Evolutionary conservation across 2,329 filamentous ascomycete species (phyloP).

Genomic region (Pezicula neosporulosa): DNA sequence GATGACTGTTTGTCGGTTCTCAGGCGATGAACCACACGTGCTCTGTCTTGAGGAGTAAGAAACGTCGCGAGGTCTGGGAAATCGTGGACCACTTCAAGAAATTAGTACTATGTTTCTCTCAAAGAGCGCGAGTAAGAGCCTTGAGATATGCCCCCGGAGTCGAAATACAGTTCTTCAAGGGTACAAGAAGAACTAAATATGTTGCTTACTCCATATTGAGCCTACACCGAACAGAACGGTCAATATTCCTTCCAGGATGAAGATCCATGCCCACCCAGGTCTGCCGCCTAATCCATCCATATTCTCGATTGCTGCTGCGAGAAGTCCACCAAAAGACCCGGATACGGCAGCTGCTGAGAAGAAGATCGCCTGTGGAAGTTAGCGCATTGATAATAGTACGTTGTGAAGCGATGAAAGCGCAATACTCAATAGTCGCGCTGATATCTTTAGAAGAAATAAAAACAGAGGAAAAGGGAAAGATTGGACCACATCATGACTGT

Average conservation of each 20-base stretch:
- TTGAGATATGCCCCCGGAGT: no score
- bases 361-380: slow-evolving; percentile 57
- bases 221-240: slow-evolving; percentile 66
- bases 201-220: slow-evolving; percentile 57
- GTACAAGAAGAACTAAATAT: no score
- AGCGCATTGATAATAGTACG: neutral
- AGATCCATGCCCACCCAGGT: slow-evolving; percentile 62
- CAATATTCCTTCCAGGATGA: slow-evolving; percentile 66
- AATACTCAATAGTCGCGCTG: slow-evolving; percentile 1
- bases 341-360: slow-evolving; percentile 80
- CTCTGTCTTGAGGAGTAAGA: slow-evolving; percentile 65
- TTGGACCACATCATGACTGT: no score
- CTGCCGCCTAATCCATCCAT: slow-evolving; percentile 62
- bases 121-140: no score
- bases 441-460: no score
- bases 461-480: no score
- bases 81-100: slow-evolving; percentile 60
- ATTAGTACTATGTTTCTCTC: no score
- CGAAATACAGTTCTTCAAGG: no score
- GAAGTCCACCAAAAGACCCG: slow-evolving; percentile 72
- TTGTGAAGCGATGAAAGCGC: neutral
- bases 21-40: slow-evolving; percentile 68
- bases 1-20: slow-evolving; percentile 68
- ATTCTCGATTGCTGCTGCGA: slow-evolving; percentile 67
- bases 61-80: slow-evolving; percentile 77